Evolutionary conservation across 352 stramenopile genomes (phyloP).

Genomic region (Aphanomyces astaci): DNA sequence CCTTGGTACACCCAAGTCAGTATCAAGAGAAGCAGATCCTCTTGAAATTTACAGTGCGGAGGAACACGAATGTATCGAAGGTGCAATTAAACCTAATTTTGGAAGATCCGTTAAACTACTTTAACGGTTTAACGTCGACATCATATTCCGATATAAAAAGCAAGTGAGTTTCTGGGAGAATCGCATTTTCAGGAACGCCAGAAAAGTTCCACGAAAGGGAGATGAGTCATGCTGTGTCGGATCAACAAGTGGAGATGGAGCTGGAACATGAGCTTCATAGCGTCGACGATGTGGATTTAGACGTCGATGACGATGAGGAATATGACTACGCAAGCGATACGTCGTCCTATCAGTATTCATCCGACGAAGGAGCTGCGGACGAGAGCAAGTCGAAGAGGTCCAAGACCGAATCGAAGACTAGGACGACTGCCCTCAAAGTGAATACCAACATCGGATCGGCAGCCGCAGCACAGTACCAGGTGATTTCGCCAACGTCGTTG

Average conservation of each 20-base stretch:
- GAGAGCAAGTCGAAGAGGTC: neutral
- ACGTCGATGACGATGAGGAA: conserved; percentile 4
- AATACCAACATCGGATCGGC: neutral
- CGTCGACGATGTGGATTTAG: neutral
- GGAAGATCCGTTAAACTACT: neutral
- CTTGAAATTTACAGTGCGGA: no score
- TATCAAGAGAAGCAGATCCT: no score
- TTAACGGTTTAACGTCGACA: neutral
- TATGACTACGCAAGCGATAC: conserved; percentile 16
- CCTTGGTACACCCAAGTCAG: no score
- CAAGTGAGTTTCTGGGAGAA: neutral
- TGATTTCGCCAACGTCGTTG: conserved; percentile 13
- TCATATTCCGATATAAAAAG: neutral
- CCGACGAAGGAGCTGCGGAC: neutral
- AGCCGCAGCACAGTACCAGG: conserved; percentile 1
- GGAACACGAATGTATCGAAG: no score
- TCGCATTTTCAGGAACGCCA: neutral
- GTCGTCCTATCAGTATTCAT: conserved; percentile 11
- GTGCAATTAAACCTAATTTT: no score
- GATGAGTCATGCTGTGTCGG: neutral
- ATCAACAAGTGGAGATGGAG: conserved; percentile 3
- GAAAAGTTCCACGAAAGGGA: neutral
- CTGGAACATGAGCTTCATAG: neutral
- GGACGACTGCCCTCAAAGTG: neutral
- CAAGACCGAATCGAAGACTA: neutral